Conservation (phyloP, 768 basidiomycete genomes). For the Candolleomyces efflorescens region DNA sequence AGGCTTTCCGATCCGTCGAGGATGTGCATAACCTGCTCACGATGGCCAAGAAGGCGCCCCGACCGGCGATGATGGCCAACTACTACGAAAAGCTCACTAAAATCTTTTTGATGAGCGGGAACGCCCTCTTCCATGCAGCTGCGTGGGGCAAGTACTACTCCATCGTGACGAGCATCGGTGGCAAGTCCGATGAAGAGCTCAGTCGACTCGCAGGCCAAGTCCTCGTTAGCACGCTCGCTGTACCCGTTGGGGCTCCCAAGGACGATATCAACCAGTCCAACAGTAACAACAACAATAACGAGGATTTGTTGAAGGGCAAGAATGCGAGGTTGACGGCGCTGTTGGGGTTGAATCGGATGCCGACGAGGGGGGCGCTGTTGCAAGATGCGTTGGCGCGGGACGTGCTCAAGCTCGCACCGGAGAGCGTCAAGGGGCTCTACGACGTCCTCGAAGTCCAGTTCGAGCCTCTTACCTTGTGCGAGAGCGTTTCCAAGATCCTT, state of each 20-base stretch:
- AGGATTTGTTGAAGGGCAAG: conserved; percentile 55
- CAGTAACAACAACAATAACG: too few relatives aligned
- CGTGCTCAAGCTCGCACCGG: conserved; percentile 75
- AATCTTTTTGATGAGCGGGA: conserved; percentile 94
- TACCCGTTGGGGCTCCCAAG: conserved; percentile 69
- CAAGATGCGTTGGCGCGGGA: conserved; percentile 84
- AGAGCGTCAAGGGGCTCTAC: conserved; percentile 74
- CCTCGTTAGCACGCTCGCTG: conserved; percentile 87
- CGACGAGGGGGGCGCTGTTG: conserved; percentile 82
- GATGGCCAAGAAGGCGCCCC: conserved; percentile 88
- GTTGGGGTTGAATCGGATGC: conserved; percentile 77
- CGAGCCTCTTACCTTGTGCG: conserved; percentile 84
- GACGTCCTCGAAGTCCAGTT: conserved; percentile 89
- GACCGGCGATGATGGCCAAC: conserved; percentile 96
- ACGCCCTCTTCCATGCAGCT: conserved; percentile 93
- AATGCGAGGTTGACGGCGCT: conserved; percentile 78
- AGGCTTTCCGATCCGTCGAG: conserved; percentile 97
- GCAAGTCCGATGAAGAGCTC: conserved; percentile 74
- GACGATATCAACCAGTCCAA: too few relatives aligned
- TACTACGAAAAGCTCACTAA: conserved; percentile 98
- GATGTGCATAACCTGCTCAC: conserved; percentile 95
- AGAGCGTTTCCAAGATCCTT: conserved; percentile 75
- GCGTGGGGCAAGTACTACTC: conserved; percentile 89
- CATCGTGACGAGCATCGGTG: conserved; percentile 66
- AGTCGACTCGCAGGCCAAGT: conserved; percentile 85